Percentiles rank a stretch among this genome's conserved stretches.
These are phyloP conservation scores for Betula pendula DNA, from an alignment of 306 rosid genomes.

Conservation along the genomic window DNA sequence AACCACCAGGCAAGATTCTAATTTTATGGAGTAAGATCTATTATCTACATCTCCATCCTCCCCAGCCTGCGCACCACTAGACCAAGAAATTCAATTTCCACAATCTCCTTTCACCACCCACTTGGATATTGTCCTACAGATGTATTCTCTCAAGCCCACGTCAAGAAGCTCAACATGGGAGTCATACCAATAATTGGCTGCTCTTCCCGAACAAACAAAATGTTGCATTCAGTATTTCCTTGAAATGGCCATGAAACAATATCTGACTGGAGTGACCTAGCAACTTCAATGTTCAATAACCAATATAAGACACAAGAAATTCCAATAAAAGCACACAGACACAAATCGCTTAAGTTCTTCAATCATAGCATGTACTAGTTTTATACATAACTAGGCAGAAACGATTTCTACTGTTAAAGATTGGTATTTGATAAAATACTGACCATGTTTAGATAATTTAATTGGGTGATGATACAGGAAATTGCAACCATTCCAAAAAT, in stretches of 20 bases:
- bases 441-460: slow-evolving; percentile 83
- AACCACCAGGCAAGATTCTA: not conserved
- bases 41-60: too few species aligned
- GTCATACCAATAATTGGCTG: not conserved
- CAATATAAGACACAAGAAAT: not conserved
- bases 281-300: not conserved
- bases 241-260: not conserved
- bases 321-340: not conserved
- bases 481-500: slow-evolving; percentile 71
- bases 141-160: not conserved
- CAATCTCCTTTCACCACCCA: not conserved
- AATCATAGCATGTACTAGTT: not conserved
- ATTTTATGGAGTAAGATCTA: not conserved
- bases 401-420: not conserved
- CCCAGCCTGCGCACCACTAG: not conserved
- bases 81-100: not conserved
- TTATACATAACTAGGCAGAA: not conserved
- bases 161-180: not conserved
- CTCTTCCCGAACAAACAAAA: not conserved
- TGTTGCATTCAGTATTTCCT: not conserved
- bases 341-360: not conserved
- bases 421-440: slow-evolving; percentile 8
- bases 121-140: not conserved
- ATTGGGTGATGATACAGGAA: slow-evolving; percentile 70
- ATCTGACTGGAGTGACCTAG: not conserved